Conservation (phyloP, 192 early-diverging fungal species). For the Chytriomyces sp. region DNA sequence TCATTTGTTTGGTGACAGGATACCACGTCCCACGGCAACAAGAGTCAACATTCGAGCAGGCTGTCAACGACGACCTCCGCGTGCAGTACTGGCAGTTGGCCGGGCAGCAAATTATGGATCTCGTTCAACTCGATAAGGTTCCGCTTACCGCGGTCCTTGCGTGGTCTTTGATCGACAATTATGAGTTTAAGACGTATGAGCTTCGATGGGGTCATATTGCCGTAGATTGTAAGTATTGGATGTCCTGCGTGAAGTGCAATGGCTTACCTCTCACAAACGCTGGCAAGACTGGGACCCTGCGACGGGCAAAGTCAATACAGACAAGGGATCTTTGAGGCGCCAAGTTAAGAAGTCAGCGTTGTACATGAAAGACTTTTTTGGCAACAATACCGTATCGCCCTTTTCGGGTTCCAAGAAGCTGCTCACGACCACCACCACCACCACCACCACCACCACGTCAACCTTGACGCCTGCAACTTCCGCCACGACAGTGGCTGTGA, state of each 20-base stretch:
- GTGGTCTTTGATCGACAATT: conserved; percentile 39
- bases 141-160: conserved; percentile 28
- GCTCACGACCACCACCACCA: neutral
- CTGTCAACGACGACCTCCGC: conserved; percentile 22
- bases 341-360: conserved; percentile 1
- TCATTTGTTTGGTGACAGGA: neutral
- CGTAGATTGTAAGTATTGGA: conserved; percentile 21
- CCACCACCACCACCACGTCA: neutral
- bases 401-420: neutral
- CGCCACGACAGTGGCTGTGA: neutral
- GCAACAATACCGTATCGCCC: conserved; percentile 16
- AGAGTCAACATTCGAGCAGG: conserved; percentile 15
- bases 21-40: conserved; percentile 16
- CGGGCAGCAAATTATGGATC: neutral
- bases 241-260: neutral
- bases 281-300: conserved; percentile 23
- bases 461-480: neutral
- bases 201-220: conserved; percentile 33
- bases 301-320: conserved; percentile 26
- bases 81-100: conserved; percentile 22
- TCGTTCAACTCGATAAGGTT: conserved; percentile 30
- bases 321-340: conserved; percentile 20
- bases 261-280: neutral
- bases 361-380: conserved; percentile 22
- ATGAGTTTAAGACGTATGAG: conserved; percentile 35